phyloP scores from a whole-genome alignment of 2,329 filamentous ascomycete species.

The Verticillium dahliae region DNA sequence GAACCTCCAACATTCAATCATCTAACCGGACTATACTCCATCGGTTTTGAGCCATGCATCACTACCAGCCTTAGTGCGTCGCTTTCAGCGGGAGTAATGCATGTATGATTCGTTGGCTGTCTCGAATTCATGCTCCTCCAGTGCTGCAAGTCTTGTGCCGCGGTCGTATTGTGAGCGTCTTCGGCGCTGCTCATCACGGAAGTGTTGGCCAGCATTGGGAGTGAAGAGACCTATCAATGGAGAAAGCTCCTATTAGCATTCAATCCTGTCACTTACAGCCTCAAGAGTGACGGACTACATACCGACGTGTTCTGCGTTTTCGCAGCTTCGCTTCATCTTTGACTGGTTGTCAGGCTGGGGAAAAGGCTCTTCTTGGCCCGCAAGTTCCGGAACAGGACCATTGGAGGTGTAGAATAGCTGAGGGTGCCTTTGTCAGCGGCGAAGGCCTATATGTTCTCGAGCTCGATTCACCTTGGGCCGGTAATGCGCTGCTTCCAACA shows the following conservation, averaged over 20 bases:
- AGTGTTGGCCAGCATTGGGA: slow-evolving; percentile 67
- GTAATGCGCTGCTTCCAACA: slow-evolving; percentile 77
- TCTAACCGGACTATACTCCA: neutral
- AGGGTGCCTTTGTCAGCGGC: neutral
- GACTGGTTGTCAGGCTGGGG: slow-evolving; percentile 76
- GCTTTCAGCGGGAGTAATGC: neutral
- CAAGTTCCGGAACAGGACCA: slow-evolving; percentile 39
- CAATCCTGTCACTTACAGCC: too few species aligned
- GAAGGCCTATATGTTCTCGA: too few species aligned
- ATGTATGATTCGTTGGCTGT: slow-evolving; percentile 28
- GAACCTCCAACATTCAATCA: neutral
- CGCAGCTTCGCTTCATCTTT: slow-evolving; percentile 80
- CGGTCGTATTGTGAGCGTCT: slow-evolving; percentile 75
- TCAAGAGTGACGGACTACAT: slow-evolving; percentile 25
- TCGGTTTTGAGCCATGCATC: neutral
- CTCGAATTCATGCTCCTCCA: slow-evolving; percentile 56
- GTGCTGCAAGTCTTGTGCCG: slow-evolving; percentile 65
- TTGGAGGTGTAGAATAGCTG: slow-evolving; percentile 49
- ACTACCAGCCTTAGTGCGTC: neutral
- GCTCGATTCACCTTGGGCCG: slow-evolving; percentile 64
- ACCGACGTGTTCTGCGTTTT: slow-evolving; percentile 82
- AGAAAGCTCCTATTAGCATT: neutral
- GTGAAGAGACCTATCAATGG: slow-evolving; percentile 53
- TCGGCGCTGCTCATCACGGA: slow-evolving; percentile 68
- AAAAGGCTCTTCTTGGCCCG: slow-evolving; percentile 69